A percentile compares a stretch with the other conserved stretches of the same genome.
phyloP scores from a whole-genome alignment of 306 rosid species.

The Cajanus cajan region DNA sequence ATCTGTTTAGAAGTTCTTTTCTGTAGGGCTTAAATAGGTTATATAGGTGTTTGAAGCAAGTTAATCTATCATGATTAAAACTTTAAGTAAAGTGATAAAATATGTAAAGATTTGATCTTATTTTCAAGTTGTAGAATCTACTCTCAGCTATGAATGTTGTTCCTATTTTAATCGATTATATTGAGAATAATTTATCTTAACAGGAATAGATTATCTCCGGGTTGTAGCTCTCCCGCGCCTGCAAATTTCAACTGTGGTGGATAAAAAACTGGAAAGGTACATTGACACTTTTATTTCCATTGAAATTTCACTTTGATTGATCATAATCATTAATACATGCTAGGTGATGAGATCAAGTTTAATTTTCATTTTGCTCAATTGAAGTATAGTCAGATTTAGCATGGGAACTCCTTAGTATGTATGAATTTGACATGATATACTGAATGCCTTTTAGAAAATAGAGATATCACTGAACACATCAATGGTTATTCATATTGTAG shows the following conservation, averaged over 20 bases:
- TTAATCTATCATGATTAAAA: no score
- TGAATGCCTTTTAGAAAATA: background rate
- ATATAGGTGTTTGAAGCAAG: no score
- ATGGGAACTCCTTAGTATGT: background rate
- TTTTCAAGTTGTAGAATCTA: no score
- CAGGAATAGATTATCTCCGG: conserved; percentile 96
- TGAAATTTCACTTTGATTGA: conserved; percentile 13
- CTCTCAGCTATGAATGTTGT: no score
- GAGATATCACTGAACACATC: background rate
- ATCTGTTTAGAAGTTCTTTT: no score
- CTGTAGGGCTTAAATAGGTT: no score
- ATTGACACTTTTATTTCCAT: conserved; percentile 11
- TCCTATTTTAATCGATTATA: no score
- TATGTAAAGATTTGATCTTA: no score
- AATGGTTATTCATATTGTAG: background rate
- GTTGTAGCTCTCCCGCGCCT: conserved; percentile 82
- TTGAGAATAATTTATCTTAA: no score
- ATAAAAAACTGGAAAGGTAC: conserved; percentile 88
- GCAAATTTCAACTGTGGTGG: conserved; percentile 90
- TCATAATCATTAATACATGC: background rate
- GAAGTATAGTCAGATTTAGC: conserved; percentile 4
- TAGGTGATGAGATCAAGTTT: background rate
- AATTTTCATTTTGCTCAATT: no score
- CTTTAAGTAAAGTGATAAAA: no score
- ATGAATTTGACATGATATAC: background rate